Conservation (phyloP, 2,329 filamentous ascomycete genomes). For the Fusarium sp. region DNA sequence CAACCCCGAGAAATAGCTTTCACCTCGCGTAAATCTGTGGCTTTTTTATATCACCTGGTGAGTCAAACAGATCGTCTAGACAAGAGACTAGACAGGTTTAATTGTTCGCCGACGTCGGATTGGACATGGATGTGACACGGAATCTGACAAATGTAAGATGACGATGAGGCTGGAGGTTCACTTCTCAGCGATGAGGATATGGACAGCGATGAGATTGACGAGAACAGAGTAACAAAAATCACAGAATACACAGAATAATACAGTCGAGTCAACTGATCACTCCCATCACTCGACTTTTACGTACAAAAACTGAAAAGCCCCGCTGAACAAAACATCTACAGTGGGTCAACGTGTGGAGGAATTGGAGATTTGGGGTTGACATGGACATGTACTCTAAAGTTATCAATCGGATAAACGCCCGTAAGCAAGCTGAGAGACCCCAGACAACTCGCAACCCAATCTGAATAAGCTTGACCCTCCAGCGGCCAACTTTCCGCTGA, state of each 20-base stretch:
- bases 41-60: conserved; percentile 29
- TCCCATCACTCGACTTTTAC: conserved; percentile 34
- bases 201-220: too few species aligned
- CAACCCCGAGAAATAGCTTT: conserved; percentile 7
- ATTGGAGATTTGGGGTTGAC: conserved; percentile 14
- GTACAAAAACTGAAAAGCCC: conserved; percentile 31
- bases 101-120: conserved; percentile 24
- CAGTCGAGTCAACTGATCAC: too few species aligned
- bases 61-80: conserved; percentile 13
- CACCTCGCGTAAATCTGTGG: conserved; percentile 29
- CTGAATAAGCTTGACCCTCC: conserved; percentile 1
- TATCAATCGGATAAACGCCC: conserved; percentile 20
- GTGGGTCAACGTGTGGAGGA: conserved; percentile 25
- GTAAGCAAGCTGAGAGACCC: neutral
- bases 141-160: conserved; percentile 19
- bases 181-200: too few species aligned
- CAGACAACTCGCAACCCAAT: neutral
- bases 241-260: too few species aligned
- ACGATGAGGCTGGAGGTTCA: neutral
- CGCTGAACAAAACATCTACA: conserved; percentile 25
- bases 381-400: neutral
- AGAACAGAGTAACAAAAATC: too few species aligned
- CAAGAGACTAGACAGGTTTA: neutral
- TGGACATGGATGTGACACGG: conserved; percentile 1
- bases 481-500: neutral